Conservation (phyloP, 495 filamentous ascomycete genomes). For the Astrocystis sublimbata region DNA sequence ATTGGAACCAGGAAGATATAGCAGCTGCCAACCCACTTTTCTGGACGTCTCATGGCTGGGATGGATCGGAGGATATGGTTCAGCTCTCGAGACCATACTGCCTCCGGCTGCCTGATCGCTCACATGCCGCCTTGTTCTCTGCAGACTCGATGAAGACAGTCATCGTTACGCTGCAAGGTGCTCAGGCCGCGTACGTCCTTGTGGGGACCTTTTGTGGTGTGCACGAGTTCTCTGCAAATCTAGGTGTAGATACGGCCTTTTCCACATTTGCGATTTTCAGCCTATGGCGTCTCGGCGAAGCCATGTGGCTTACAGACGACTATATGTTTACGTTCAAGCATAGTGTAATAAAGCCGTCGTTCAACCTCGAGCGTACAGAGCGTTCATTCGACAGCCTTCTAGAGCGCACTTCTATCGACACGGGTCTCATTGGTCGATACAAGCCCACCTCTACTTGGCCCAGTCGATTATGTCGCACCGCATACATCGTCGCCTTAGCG, state of each 20-base stretch:
- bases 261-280: background rate
- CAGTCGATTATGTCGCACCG: background rate
- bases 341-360: background rate
- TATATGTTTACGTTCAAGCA: background rate
- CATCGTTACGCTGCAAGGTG: constrained; percentile 24
- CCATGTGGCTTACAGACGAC: background rate
- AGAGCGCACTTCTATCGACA: background rate
- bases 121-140: constrained; percentile 15
- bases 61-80: constrained; percentile 35
- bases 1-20: constrained; percentile 26
- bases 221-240: background rate
- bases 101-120: constrained; percentile 16
- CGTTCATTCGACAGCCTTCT: background rate
- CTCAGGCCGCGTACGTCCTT: background rate
- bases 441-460: background rate
- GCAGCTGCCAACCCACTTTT: constrained; percentile 35
- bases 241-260: background rate
- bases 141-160: constrained; percentile 21
- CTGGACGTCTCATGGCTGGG: constrained; percentile 36
- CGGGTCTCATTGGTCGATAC: background rate
- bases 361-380: background rate
- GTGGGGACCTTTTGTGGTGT: background rate
- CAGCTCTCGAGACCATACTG: constrained; percentile 8
- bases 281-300: background rate
- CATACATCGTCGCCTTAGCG: background rate